Conservation (phyloP, 441 rosid genomes). For the Cnidoscolus chayamansa region DNA sequence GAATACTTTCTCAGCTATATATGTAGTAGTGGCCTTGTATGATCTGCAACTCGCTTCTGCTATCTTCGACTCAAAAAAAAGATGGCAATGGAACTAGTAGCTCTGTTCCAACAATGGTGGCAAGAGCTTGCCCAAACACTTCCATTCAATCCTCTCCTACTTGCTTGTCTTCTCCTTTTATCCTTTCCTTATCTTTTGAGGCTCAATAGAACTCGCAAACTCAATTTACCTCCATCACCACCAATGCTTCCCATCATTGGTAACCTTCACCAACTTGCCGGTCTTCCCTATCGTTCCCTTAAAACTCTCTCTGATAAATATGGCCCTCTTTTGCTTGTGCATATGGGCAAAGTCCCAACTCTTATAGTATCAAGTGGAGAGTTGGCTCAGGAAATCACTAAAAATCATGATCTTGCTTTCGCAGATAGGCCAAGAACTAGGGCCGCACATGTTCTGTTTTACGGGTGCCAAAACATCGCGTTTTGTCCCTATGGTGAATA, state of each 20-base stretch:
- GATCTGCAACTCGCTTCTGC: too few relatives aligned
- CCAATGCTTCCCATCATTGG: conserved; percentile 38
- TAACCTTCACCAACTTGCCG: conserved; percentile 42
- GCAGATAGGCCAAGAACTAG: conserved; percentile 29
- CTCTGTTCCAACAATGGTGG: too few relatives aligned
- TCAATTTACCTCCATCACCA: conserved; percentile 40
- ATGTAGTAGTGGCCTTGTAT: too few relatives aligned
- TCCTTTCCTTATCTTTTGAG: background rate
- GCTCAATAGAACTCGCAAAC: conserved; percentile 11
- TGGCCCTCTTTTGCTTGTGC: conserved; percentile 40
- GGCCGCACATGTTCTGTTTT: conserved; percentile 27
- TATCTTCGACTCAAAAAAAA: too few relatives aligned
- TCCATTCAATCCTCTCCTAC: background rate
- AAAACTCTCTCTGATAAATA: conserved; percentile 28
- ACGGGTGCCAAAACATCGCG: conserved; percentile 30
- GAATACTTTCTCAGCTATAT: too few relatives aligned
- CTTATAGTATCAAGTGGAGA: conserved; percentile 36
- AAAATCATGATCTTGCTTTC: conserved; percentile 31
- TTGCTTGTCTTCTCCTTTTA: background rate
- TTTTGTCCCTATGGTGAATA: conserved; percentile 41
- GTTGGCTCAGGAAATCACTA: conserved; percentile 31
- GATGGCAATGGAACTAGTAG: too few relatives aligned
- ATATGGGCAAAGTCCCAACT: conserved; percentile 33
- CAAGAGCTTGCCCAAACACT: too few relatives aligned
- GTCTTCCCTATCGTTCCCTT: conserved; percentile 39